Evolutionary conservation across 495 filamentous ascomycete genomes (phyloP), one percentile per base, ranked within the genome.

Genomic region (Sporormia fimetaria): DNA sequence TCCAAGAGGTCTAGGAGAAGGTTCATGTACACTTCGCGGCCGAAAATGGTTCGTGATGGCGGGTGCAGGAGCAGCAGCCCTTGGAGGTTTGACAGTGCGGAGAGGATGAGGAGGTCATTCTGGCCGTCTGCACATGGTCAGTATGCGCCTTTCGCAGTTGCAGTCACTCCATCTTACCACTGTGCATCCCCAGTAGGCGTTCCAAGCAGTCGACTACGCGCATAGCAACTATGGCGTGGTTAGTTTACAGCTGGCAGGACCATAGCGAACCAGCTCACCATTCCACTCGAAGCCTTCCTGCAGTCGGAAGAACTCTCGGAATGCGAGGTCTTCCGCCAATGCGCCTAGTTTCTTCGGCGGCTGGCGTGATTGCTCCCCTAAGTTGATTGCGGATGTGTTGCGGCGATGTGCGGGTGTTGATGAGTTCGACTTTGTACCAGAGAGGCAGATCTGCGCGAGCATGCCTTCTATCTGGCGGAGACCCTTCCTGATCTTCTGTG

Each of bases 221-320:
- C 61, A 85, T 79, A 21, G 85, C 81, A 24, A 95, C 82, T 81
- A 33, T 1, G 44, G 33, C n/a, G 40, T 30, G 14, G 31, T 49
- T 26, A 44, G 37, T 51, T 16, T 48, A 42, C 33, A 17, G 12
- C 15, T 25, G 30, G 20, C n/a, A n/a, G n/a, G n/a, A n/a, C n/a
- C n/a, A n/a, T n/a, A n/a, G n/a, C n/a, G n/a, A n/a, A 15, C n/a
- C 25, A 25, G 53, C 67, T 23, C 58, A 83, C 79, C 75, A 63
- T 98, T 98, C 83, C 87, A 98, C 63, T 94, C 83, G 62, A 98
- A 98, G 8, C 88, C 80, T 54, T 94, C 88, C 59, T 98, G 90
- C 36, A 96, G 59, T 55, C 93, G 84, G 67, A 94, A 93, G 64
- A 96, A 98, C 59, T 96, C 90, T 37, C 83, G 68, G 56, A 94